Evolutionary conservation across 2,329 filamentous ascomycete genomes (phyloP), one percentile per base, ranked within the genome.

Genomic region (Hypoxylon sp.): DNA sequence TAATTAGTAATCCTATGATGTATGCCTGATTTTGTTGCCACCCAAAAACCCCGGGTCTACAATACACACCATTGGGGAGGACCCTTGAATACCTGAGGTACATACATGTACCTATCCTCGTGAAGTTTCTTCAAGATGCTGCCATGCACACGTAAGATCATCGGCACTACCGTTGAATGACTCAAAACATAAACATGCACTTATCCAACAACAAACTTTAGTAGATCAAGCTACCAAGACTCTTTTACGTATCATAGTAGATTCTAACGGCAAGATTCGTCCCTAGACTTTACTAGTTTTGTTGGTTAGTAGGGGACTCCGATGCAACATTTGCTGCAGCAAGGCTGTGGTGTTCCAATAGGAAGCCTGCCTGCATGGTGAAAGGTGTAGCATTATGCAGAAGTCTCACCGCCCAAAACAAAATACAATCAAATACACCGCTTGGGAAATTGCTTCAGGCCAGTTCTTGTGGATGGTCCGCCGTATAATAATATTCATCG

Each of bases 371-470:
- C 71, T 70, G 67, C 58, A 50, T 70, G 63, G 68, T 69, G 63
- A 70, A 72, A 69, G 64, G 67, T 65, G 72, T 68, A 70, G 70
- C 58, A 72, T 74, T 68, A 73, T 69, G 71, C 72, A 74, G 67
- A 50, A 68, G 65, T 70, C 68, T 74, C 69, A 73, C 71, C 72
- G 71, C 72, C 70, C 65, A 68, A 62, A 66, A 62, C 15, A 27
- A 27, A 35, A 57, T 53, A 61, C 29, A 55, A 46, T 17, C 50
- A 44, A 39, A 61, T 67, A 71, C 69, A 71, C 69, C 69, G 69
- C 69, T 55, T 67, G 21, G 57, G 37, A 44, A 53, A 47, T 54
- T 15, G 31, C 51, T 55, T 58, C 27, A 55, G 46, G 46, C 27
- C 53, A 46, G 52, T 29, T 57, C 31, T 48, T 39, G 35, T 27